These are phyloP conservation scores for Avicennia marina DNA, from an alignment of 257 asterid species.

Conservation along the genomic window DNA sequence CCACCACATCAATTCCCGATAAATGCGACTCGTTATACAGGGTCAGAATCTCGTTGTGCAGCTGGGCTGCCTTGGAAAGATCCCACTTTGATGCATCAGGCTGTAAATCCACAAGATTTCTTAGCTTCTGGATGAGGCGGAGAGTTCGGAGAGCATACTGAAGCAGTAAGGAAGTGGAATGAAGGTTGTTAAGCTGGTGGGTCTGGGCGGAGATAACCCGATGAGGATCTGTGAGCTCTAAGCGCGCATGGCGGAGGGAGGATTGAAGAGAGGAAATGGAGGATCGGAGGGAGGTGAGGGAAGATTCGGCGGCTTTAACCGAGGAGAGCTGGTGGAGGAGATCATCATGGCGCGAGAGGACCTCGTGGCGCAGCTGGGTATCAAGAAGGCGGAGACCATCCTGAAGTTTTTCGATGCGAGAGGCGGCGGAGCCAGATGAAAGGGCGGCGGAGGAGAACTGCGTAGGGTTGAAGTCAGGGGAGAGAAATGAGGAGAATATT, in stretches of 20 bases:
- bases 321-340: slow-evolving; percentile 87
- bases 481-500: slow-evolving; percentile 80
- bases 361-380: slow-evolving; percentile 76
- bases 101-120: slow-evolving; percentile 46
- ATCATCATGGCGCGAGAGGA: slow-evolving; percentile 80
- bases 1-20: slow-evolving; percentile 79
- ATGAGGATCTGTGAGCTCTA: slow-evolving; percentile 87
- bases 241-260: slow-evolving; percentile 64
- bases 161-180: slow-evolving; percentile 52
- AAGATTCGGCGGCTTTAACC: slow-evolving; percentile 59
- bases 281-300: slow-evolving; percentile 71
- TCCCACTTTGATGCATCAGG: slow-evolving; percentile 67
- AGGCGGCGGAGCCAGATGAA: slow-evolving; percentile 94
- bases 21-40: slow-evolving; percentile 66
- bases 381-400: slow-evolving; percentile 84
- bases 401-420: slow-evolving; percentile 86
- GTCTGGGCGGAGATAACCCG: slow-evolving; percentile 56
- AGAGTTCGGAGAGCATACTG: slow-evolving; percentile 63
- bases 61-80: slow-evolving; percentile 84
- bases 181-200: slow-evolving; percentile 65
- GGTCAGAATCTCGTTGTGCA: slow-evolving; percentile 77
- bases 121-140: slow-evolving; percentile 62
- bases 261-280: slow-evolving; percentile 74
- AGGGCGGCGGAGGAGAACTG: slow-evolving; percentile 96
- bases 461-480: slow-evolving; percentile 73